Conservation (phyloP, 2,329 filamentous ascomycete genomes). For the Fonsecaea erecta region DNA sequence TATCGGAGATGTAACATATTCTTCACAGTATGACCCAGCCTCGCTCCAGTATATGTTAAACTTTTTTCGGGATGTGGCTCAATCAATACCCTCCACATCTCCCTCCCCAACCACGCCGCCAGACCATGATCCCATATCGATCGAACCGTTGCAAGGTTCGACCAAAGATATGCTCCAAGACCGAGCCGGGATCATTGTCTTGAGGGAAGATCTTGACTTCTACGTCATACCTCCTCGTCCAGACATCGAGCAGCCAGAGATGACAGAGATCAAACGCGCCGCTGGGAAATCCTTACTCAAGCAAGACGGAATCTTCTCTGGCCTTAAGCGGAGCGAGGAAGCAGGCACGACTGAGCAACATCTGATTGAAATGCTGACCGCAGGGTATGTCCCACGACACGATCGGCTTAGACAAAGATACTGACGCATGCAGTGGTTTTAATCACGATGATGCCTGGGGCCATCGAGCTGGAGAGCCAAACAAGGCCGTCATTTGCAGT, state of each 20-base stretch:
- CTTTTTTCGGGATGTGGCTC: constrained; percentile 94
- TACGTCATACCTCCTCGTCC: constrained; percentile 88
- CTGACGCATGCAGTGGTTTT: constrained; percentile 71
- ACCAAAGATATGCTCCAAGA: constrained; percentile 80
- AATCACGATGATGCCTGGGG: constrained; percentile 96
- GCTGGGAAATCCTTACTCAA: constrained; percentile 82
- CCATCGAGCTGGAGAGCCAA: constrained; percentile 94
- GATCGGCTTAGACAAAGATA: background rate
- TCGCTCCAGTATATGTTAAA: constrained; percentile 99
- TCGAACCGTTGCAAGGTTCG: constrained; percentile 73
- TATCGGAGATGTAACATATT: constrained; percentile 59
- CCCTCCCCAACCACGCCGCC: constrained; percentile 68
- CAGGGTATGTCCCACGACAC: constrained; percentile 69
- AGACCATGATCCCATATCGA: constrained; percentile 65
- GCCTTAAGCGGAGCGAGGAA: constrained; percentile 91
- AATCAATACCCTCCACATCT: constrained; percentile 82
- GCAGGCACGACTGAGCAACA: constrained; percentile 96
- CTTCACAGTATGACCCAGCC: constrained; percentile 85
- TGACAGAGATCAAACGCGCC: constrained; percentile 95
- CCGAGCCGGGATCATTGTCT: constrained; percentile 92
- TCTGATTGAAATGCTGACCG: constrained; percentile 98
- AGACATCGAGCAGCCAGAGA: constrained; percentile 83
- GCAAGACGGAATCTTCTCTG: constrained; percentile 95
- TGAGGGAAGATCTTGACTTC: constrained; percentile 95
- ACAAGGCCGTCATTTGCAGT: constrained; percentile 98